Base-by-base conservation (phyloP, 106 monocot species). In the Phalaenopsis aphrodite region DNA sequence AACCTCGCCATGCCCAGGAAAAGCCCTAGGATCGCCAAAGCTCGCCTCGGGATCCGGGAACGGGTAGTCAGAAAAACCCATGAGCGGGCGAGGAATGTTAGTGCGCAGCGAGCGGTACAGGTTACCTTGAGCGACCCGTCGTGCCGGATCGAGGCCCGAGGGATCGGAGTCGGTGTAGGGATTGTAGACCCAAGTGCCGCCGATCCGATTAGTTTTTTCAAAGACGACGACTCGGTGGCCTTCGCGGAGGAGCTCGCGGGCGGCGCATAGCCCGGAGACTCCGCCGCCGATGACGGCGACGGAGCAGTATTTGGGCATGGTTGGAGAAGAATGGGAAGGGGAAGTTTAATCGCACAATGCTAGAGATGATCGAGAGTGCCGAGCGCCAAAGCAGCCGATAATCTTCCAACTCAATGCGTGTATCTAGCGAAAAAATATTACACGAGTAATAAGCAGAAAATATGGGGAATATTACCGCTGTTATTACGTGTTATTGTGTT, bases 241-340 rank as follows among this genome's bases (percentile, higher is more conserved):
- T 72, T 90, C 79, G 30, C 71, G 76, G 83, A 78, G 79, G 43
- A 90, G 88, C 78, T 83, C 85, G 5, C 82, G 83, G 45, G 85
- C 90, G 12, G 90, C 72, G 37, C 77, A 75, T 12, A 90, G 83
- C 4, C 90, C 90, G 41, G 87, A 72, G 12, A 81, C 79, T 11
- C 90, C 90, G n/a, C 85, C 90, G 18, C 90, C 90, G 75, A 90
- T 81, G 49, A 87, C 85, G 39, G 87, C 90, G 67, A 87, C 85
- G 64, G 55, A 83, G 46, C 78, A 72, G 23, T 83, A 73, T 8
- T 82, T 82, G 3, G 74, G 19, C 89, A 84, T 83, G 15, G 52
- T 52, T 52, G 1, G 52, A 52, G 52, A 52, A 52, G 52, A 52
- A 52, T 52, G 43, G 0, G 43, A 45, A 45, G 6, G 3, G 52